Evolutionary conservation across 2,329 filamentous ascomycete species (phyloP).

Genomic region (Beauveria caledonica): DNA sequence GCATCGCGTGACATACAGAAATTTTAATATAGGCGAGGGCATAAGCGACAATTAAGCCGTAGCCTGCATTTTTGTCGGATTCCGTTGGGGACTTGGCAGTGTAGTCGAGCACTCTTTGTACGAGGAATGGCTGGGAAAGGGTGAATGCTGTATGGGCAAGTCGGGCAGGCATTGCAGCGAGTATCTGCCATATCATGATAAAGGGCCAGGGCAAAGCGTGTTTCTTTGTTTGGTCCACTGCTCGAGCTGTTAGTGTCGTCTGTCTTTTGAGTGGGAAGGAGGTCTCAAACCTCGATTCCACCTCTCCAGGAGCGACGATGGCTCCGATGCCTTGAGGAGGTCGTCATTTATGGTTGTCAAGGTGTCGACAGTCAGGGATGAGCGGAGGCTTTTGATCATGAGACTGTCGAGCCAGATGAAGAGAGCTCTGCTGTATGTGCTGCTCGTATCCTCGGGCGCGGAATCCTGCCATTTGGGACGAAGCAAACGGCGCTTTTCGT

Average conservation of each 20-base stretch:
- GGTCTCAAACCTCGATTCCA: conserved; percentile 13
- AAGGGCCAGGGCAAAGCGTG: conserved; percentile 18
- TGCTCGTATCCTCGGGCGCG: conserved; percentile 23
- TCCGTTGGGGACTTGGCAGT: conserved; percentile 18
- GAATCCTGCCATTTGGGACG: conserved; percentile 14
- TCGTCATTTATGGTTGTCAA: conserved; percentile 14
- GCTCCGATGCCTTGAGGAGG: conserved; percentile 14
- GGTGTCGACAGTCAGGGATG: conserved; percentile 16
- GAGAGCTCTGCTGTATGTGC: conserved; percentile 22
- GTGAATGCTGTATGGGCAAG: conserved; percentile 29
- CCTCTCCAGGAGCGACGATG: conserved; percentile 7
- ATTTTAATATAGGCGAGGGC: conserved; percentile 31
- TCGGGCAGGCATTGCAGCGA: conserved; percentile 26
- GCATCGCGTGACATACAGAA: conserved; percentile 22
- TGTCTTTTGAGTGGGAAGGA: neutral
- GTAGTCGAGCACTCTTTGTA: conserved; percentile 26
- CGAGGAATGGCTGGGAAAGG: conserved; percentile 36
- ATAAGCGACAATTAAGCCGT: conserved; percentile 31
- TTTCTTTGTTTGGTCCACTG: conserved; percentile 17
- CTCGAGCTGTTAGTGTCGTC: neutral
- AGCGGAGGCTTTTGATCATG: conserved; percentile 20
- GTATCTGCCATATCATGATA: conserved; percentile 19
- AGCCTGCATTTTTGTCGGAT: conserved; percentile 22
- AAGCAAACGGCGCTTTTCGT: conserved; percentile 21
- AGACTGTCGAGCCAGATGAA: conserved; percentile 27